A percentile compares a stretch with the other conserved stretches of the same genome.
phyloP scores from a whole-genome alignment of 192 early-diverging fungal species.

The Coemansia sp. region DNA sequence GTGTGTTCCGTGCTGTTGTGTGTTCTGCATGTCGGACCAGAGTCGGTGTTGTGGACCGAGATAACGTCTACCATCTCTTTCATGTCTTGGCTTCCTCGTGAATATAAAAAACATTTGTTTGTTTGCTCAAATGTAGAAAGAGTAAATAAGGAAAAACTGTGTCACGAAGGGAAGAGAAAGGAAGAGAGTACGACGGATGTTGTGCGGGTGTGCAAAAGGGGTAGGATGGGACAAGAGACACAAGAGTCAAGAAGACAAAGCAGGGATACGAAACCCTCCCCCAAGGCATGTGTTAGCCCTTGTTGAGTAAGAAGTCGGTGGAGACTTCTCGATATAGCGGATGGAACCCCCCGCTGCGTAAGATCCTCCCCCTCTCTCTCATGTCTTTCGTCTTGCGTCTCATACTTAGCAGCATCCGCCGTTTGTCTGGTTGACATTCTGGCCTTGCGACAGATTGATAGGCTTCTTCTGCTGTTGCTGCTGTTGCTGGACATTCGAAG shows the following conservation, averaged over 20 bases:
- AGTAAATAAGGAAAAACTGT: not conserved
- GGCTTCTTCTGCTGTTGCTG: constrained; percentile 52
- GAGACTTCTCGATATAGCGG: no score
- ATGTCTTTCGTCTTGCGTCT: not conserved
- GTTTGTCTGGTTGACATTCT: constrained; percentile 44
- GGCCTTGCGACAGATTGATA: constrained; percentile 47
- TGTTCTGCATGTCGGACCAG: constrained; percentile 35
- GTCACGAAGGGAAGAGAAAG: not conserved
- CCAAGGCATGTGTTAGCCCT: no score
- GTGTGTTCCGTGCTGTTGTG: constrained; percentile 25
- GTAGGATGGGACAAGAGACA: no score
- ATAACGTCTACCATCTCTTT: constrained; percentile 39
- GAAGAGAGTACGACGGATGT: not conserved
- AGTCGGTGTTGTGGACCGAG: constrained; percentile 32
- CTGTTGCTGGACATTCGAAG: constrained; percentile 46
- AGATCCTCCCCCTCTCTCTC: not conserved
- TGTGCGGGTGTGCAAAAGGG: not conserved
- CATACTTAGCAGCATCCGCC: constrained; percentile 51
- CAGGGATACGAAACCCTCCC: no score
- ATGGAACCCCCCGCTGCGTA: no score
- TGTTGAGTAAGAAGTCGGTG: no score
- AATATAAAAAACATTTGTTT: not conserved
- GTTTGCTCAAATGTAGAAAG: not conserved
- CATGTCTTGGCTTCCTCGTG: constrained; percentile 20
- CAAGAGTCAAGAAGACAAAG: no score